Evolutionary conservation across 176 grass and related monocot genomes (phyloP).

Genomic region (Carex kokanica): DNA sequence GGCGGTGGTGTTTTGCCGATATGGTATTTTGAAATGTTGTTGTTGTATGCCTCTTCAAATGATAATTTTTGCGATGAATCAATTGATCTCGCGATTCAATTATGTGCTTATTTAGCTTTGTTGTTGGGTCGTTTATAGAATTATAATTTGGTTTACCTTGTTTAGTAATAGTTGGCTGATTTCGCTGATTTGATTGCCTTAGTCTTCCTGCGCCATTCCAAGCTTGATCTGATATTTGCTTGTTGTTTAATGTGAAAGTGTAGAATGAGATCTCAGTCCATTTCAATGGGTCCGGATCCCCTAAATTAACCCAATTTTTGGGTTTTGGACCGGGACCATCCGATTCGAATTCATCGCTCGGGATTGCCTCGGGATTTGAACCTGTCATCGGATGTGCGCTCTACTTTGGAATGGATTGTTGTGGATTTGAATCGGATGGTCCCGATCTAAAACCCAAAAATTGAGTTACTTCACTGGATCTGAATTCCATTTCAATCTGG

Average conservation of each 20-base stretch:
- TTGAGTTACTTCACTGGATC: too few species aligned
- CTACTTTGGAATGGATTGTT: too few species aligned
- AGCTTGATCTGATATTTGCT: neutral
- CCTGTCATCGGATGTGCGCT: too few species aligned
- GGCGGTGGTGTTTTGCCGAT: conserved; percentile 9
- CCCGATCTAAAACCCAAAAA: too few species aligned
- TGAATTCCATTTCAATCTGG: too few species aligned
- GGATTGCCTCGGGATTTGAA: too few species aligned
- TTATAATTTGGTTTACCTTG: neutral
- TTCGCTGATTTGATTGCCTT: neutral
- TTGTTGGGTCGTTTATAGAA: neutral
- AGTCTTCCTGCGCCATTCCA: neutral
- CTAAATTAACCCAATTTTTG: too few species aligned
- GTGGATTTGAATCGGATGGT: too few species aligned
- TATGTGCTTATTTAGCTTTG: neutral
- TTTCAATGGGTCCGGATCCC: too few species aligned
- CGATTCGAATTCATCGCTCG: too few species aligned
- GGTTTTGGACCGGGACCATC: too few species aligned
- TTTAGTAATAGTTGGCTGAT: neutral
- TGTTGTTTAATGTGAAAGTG: neutral
- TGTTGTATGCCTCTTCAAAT: neutral
- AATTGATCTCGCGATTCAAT: conserved; percentile 5
- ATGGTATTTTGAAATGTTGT: neutral
- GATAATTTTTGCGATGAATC: conserved; percentile 23
- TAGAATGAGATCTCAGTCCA: too few species aligned